Base-by-base conservation (phyloP, 1,284 basidiomycete species). In the Fomes fomentarius region DNA sequence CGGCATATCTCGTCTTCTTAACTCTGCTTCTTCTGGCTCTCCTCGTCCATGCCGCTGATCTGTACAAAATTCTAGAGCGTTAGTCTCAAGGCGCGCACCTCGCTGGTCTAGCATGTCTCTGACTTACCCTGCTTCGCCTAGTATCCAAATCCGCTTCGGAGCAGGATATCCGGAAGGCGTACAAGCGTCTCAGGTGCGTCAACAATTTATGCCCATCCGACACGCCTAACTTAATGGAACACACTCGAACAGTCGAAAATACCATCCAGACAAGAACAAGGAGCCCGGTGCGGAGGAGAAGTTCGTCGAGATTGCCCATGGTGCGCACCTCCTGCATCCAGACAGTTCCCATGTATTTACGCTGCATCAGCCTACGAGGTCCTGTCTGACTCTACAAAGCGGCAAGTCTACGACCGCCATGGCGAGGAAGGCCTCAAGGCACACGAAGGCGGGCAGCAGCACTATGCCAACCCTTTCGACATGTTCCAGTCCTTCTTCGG, bases 201-300 rank as follows among this genome's bases (percentile, higher is more conserved):
- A 10, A 10, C 35, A 24, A 15, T 2, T 5, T n/a, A 3, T 11
- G 10, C 12, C 11, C 10, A 17, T 25, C 9, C 12, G 3, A 28
- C 14, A 30, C 47, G 15, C 7, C 6, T 21, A 14, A 21, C 21
- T 4, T 21, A 11, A 19, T 28, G 28, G 3, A 57, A 21, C 17
- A 24, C 19, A 11, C 9, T 17, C 3, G 2, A 22, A 4, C 45
- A 62, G 61, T 46, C 60, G 56, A 9, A 70, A 68, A 49, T 70
- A 84, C 60, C 95, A 97, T 69, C 95, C 95, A 0, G 95, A 98
- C 76, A 96, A 96, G 77, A 97, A 96, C 73, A 89, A 89, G 63
- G 91, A 92, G 12, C 80, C 86, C 56, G 85, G 78, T 12, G 89
- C 94, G 21, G 89, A 94, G 69, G 84, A 85, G 60, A 89, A 82